Base-by-base conservation (phyloP, 345 rosid genomes). In the Passiflora organensis region DNA sequence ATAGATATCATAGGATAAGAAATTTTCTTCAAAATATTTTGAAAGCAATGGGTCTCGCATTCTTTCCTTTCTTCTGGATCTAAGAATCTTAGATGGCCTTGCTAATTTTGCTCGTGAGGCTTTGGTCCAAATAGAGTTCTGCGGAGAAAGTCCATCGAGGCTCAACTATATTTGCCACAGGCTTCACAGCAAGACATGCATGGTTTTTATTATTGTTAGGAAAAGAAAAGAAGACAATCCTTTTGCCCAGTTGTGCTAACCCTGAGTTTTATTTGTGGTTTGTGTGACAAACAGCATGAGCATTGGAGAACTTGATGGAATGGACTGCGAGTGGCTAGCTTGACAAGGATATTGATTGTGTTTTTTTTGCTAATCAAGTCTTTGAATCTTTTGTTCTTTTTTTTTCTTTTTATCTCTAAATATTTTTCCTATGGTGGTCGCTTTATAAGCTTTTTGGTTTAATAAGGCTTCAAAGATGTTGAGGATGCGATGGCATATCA, bases 261-360 rank as follows among this genome's bases (percentile, higher is more conserved):
- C 38, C 52, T 34, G 11, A 15, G 36, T 25, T 44, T 28, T 46
- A 19, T 53, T 28, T 28, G 21, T 44, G 50, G 4, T 53, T 42
- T 41, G 37, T 58, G 43, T 53, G 46, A 54, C 56, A 16, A 22
- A 69, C 87, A 89, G 99, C 75, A 74, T 89, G 96, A 95, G 88
- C 69, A 82, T 93, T 58, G 96, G 82, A 69, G 99, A 89, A 57
- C 77, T 89, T 66, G 99, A 89, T 66, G 94, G 85, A 50, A 74
- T 82, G 75, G 95, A 86, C 63, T 84, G 86, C 39, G 96, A 93
- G 54, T 93, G 99, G 99, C 74, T 89, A 57, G 60, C 87, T 73
- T 89, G 84, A 82, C 74, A 70, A 79, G 76, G 89, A 80, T 81
- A 16, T 45, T 80, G 82, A 73, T 76, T 71, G 65, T n/a, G n/a